phyloP scores from a whole-genome alignment of 192 early-diverging fungal genomes.

The Phycomyces nitens region DNA sequence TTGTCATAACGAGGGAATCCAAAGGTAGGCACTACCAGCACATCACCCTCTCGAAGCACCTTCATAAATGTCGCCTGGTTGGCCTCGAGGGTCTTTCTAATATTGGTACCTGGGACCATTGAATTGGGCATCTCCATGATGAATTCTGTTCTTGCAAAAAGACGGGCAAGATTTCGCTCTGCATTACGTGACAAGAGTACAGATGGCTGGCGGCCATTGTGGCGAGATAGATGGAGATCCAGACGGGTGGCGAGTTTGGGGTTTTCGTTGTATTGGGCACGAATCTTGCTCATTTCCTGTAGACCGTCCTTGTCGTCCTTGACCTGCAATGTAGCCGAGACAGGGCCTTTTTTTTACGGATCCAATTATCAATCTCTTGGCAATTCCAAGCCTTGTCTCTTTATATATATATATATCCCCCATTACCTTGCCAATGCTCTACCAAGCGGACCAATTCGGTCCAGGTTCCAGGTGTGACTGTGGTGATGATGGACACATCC shows the following conservation, averaged over 20 bases:
- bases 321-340: conserved; percentile 51
- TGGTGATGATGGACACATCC: conserved; percentile 48
- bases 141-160: conserved; percentile 51
- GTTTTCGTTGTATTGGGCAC: neutral
- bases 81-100: conserved; percentile 31
- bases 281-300: conserved; percentile 5
- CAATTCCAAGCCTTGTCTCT: neutral
- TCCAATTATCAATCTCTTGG: no score
- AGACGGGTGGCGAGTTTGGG: conserved; percentile 26
- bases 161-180: conserved; percentile 51
- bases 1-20: conserved; percentile 25
- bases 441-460: conserved; percentile 44
- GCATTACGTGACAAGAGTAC: conserved; percentile 37
- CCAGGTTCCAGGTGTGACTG: conserved; percentile 41
- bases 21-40: conserved; percentile 53
- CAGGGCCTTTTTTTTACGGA: no score
- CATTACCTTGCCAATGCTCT: conserved; percentile 52
- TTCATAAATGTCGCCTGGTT: conserved; percentile 37
- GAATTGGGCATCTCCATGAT: conserved; percentile 40
- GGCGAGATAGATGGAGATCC: conserved; percentile 47
- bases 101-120: conserved; percentile 37
- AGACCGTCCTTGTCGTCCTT: conserved; percentile 17
- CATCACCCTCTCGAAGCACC: conserved; percentile 41
- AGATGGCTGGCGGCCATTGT: conserved; percentile 11
- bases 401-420: conserved; percentile 6